These are phyloP conservation scores for Lactarius vividus DNA, from an alignment of 768 basidiomycete genomes.

Conservation along the genomic window DNA sequence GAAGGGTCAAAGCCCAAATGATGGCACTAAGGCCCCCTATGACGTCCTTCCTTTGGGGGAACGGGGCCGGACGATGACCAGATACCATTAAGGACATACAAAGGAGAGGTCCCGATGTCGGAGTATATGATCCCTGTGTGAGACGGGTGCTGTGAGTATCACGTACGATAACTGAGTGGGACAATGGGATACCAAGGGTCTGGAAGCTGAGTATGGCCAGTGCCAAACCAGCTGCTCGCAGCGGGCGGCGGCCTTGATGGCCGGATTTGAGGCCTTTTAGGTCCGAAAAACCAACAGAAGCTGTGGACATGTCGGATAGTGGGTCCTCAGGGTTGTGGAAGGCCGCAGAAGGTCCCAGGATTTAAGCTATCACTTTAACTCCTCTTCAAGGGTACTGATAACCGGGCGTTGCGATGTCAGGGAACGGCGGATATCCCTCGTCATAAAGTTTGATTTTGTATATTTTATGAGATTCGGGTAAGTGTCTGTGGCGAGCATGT, in stretches of 20 bases:
- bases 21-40: constrained; percentile 64
- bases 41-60: constrained; percentile 58
- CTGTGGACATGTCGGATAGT: background rate
- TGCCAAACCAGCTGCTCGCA: constrained; percentile 20
- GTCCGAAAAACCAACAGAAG: background rate
- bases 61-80: constrained; percentile 49
- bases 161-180: background rate
- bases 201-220: constrained; percentile 35
- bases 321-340: background rate
- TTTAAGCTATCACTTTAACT: background rate
- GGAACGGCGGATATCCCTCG: constrained; percentile 24
- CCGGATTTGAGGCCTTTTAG: background rate
- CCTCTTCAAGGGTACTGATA: too few species aligned
- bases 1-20: constrained; percentile 58
- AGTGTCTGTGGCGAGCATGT: background rate
- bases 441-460: background rate
- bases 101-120: constrained; percentile 55
- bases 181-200: constrained; percentile 31
- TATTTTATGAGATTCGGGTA: too few species aligned
- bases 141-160: background rate
- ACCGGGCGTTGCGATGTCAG: background rate
- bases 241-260: background rate
- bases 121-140: constrained; percentile 41
- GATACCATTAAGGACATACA: constrained; percentile 65
- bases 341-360: background rate